Evolutionary conservation across 768 basidiomycete species (phyloP), one percentile per base, ranked within the genome.

Genomic region (Mycena indigotica): DNA sequence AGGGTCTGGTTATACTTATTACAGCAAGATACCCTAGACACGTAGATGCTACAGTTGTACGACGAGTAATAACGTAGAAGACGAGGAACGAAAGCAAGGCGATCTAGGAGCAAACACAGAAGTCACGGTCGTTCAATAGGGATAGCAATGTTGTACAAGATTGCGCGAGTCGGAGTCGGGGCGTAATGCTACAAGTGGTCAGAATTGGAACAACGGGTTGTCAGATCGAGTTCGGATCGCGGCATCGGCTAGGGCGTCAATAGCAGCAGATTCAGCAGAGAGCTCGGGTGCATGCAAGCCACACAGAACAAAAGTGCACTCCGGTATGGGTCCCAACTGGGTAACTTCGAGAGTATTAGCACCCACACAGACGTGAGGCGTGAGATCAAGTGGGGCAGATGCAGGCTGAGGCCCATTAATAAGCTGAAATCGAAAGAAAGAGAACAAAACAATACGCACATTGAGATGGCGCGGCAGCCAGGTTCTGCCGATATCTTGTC

Each of bases 311-410:
- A 84, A 84, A 2, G 75, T 69, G 55, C 68, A 75, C 26, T 77
- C 68, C 17, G 74, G 68, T 62, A 82, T 68, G 49, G 66, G 66
- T 5, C 73, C 72, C 16, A 86, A 67, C 29, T 84, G 83, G 40
- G 84, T 78, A 53, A 84, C 74, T 32, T 77, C 75, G 52, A 86
- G 4, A 8, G 72, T 66, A 66, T 85, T 86, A 35, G 58, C 66
- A 8, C 84, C 84, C 39, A 74, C 70, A 28, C 61, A 69, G 1
- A 84, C 62, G 57, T 66, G 69, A 3, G 70, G 45, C 38, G 81
- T 79, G 45, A 84, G 70, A 46, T 82, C 74, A 21, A 80, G 53
- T 32, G 74, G 66, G 32, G 62, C 28, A n/a, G n/a, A n/a, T n/a
- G n/a, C n/a, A n/a, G n/a, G n/a, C n/a, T n/a, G n/a, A n/a, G n/a